These are phyloP conservation scores for Lentinus tigrinus DNA, from an alignment of 768 basidiomycete genomes.

Conservation along the genomic window DNA sequence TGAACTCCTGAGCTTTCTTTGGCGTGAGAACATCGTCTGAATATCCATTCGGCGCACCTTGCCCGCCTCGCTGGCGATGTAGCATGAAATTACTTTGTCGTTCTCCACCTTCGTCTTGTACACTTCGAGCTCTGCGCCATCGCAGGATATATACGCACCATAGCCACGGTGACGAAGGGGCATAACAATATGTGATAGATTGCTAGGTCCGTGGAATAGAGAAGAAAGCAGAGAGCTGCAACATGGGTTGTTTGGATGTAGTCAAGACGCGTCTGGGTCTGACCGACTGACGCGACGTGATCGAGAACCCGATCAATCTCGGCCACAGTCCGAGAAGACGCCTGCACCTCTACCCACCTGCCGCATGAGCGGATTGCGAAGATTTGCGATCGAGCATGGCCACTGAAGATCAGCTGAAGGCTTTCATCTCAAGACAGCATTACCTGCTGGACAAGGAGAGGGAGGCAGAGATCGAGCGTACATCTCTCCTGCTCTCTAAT, in stretches of 20 bases:
- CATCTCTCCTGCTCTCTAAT: constrained; percentile 74
- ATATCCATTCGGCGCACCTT: constrained; percentile 6
- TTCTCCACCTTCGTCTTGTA: constrained; percentile 13
- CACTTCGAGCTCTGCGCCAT: constrained; percentile 12
- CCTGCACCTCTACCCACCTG: not conserved
- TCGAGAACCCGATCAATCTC: constrained; percentile 8
- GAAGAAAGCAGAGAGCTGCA: not conserved
- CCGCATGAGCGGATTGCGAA: not conserved
- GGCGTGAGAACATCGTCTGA: too few species aligned
- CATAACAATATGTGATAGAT: not conserved
- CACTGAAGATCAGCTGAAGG: constrained; percentile 36
- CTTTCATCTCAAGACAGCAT: constrained; percentile 70
- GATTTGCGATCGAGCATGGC: constrained; percentile 9
- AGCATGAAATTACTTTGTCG: constrained; percentile 17
- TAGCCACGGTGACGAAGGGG: constrained; percentile 9
- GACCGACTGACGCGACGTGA: constrained; percentile 5
- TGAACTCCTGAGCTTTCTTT: not conserved
- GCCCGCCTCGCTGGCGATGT: constrained; percentile 15
- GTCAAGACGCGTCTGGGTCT: not conserved
- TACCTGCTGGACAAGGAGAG: constrained; percentile 70
- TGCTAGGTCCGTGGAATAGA: not conserved
- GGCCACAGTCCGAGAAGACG: not conserved
- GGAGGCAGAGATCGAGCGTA: constrained; percentile 81
- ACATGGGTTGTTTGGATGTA: not conserved
- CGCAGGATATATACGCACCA: constrained; percentile 15